Evolutionary conservation across 371 early-diverging fungal genomes (phyloP).

Genomic region (Syncephalastrum racemosum): DNA sequence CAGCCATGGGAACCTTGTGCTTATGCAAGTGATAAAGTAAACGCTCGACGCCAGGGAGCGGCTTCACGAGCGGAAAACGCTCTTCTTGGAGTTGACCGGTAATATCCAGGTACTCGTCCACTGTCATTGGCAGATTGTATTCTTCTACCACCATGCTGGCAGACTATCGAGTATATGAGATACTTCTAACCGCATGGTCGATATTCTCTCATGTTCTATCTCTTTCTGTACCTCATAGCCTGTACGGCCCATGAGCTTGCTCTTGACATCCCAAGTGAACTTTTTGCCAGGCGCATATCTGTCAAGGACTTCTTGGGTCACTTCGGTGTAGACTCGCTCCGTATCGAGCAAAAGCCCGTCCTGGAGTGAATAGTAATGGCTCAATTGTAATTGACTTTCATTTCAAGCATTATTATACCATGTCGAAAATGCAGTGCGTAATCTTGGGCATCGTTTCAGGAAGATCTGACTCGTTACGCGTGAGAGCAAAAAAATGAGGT

Average conservation of each 20-base stretch:
- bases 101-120: slow-evolving; percentile 71
- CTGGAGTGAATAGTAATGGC: slow-evolving; percentile 13
- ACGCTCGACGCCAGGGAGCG: slow-evolving; percentile 74
- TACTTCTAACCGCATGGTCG: not conserved
- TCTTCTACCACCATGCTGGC: slow-evolving; percentile 67
- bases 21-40: slow-evolving; percentile 77
- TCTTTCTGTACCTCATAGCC: slow-evolving; percentile 66
- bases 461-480: no score
- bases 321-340: slow-evolving; percentile 87
- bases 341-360: slow-evolving; percentile 66
- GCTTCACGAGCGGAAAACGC: slow-evolving; percentile 60
- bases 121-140: slow-evolving; percentile 72
- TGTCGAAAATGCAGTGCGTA: slow-evolving; percentile 85
- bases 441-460: slow-evolving; percentile 38
- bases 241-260: slow-evolving; percentile 79
- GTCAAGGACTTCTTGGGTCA: slow-evolving; percentile 63
- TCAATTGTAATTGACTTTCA: not conserved
- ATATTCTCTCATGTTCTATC: no score
- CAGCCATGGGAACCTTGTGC: slow-evolving; percentile 82
- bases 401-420: slow-evolving; percentile 52
- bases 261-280: slow-evolving; percentile 82
- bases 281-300: slow-evolving; percentile 56
- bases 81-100: slow-evolving; percentile 43
- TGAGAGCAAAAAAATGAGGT: no score
- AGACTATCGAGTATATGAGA: slow-evolving; percentile 40